A percentile compares a stretch with the other conserved stretches of the same genome.
phyloP scores from a whole-genome alignment of 2,329 filamentous ascomycete species.

The Penicillium sp. region DNA sequence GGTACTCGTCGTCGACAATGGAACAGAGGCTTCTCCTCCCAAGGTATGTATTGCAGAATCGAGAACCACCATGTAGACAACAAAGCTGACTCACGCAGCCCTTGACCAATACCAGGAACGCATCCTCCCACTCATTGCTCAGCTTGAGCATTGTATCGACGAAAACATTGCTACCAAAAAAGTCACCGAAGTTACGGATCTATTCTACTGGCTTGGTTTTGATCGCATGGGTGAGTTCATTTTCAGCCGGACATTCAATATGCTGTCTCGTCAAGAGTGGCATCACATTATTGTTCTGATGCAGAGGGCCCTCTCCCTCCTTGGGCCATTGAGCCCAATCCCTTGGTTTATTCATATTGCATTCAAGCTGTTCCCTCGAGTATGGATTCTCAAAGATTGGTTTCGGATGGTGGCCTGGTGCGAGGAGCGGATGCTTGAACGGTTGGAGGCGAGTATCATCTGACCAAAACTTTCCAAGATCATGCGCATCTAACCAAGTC shows the following conservation, averaged over 20 bases:
- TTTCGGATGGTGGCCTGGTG: constrained; percentile 17
- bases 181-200: constrained; percentile 2
- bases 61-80: neutral
- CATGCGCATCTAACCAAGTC: no score
- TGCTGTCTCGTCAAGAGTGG: constrained; percentile 30
- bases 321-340: constrained; percentile 32
- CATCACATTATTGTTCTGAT: constrained; percentile 30
- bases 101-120: constrained; percentile 10
- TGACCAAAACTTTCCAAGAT: neutral
- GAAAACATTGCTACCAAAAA: neutral
- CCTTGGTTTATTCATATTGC: constrained; percentile 23
- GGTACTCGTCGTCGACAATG: constrained; percentile 8
- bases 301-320: constrained; percentile 28
- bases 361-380: constrained; percentile 11
- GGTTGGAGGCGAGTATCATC: constrained; percentile 1
- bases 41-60: neutral
- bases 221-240: constrained; percentile 38
- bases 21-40: constrained; percentile 10
- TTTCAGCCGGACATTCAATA: constrained; percentile 35
- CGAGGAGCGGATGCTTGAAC: constrained; percentile 7
- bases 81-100: constrained; percentile 1
- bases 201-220: constrained; percentile 33
- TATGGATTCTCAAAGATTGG: constrained; percentile 17
- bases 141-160: constrained; percentile 9
- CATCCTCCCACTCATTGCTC: neutral